Conservation (phyloP, 2,329 filamentous ascomycete genomes). For the Chrysosporium keratinophilum region DNA sequence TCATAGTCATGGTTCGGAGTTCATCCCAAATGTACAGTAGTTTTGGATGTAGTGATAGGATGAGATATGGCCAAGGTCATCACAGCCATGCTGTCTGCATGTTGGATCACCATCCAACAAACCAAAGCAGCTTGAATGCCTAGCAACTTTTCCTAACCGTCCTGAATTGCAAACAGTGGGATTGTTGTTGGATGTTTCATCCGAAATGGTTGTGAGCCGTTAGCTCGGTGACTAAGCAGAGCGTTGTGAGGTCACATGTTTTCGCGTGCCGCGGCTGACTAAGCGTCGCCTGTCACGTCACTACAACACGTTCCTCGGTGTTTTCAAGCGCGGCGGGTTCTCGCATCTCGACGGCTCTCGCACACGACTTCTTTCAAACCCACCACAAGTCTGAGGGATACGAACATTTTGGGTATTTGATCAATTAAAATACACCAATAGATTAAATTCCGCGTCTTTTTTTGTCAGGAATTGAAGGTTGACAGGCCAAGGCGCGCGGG, state of each 20-base stretch:
- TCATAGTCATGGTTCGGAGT: too few relatives aligned
- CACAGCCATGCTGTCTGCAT: not conserved
- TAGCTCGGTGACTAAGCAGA: not conserved
- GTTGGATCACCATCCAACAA: constrained; percentile 2
- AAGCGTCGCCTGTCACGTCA: not conserved
- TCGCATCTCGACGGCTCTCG: too few relatives aligned
- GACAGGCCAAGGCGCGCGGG: not conserved
- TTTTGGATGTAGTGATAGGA: not conserved
- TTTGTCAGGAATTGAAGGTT: not conserved
- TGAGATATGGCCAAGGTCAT: not conserved
- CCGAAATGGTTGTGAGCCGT: not conserved
- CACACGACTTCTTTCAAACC: not conserved
- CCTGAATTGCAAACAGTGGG: too few relatives aligned
- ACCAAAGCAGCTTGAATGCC: not conserved
- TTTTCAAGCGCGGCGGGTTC: not conserved
- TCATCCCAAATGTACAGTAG: too few relatives aligned
- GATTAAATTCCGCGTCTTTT: not conserved
- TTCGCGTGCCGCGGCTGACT: constrained; percentile 1
- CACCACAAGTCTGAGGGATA: not conserved
- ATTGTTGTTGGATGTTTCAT: not conserved
- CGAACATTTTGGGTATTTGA: not conserved
- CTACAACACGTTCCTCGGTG: not conserved
- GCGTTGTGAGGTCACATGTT: not conserved
- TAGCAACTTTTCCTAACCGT: not conserved
- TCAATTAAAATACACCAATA: too few relatives aligned